Evolutionary conservation across 2,329 filamentous ascomycete genomes (phyloP).

Genomic region (Botrytis hyacinthi): DNA sequence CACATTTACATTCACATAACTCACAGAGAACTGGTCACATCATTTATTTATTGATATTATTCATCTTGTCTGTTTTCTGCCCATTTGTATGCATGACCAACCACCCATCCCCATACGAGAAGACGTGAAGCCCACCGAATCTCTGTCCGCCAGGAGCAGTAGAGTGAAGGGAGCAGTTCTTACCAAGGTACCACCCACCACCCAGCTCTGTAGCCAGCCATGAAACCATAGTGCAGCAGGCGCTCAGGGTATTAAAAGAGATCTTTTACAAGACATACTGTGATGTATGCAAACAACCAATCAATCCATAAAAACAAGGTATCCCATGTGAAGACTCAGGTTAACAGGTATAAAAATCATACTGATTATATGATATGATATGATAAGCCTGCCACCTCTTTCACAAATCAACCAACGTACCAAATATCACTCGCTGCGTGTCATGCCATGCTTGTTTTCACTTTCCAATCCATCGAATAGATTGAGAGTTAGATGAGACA

Average conservation of each 20-base stretch:
- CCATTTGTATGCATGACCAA: not conserved
- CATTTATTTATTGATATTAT: conserved; percentile 3
- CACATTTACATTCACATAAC: not conserved
- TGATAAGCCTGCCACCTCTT: not conserved
- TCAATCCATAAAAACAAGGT: conserved; percentile 11
- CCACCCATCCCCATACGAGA: not conserved
- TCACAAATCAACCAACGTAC: not conserved
- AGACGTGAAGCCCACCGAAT: not conserved
- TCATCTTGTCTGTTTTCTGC: conserved; percentile 5
- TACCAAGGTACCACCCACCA: not conserved
- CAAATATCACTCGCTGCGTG: conserved; percentile 11
- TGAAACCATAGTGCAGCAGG: not conserved
- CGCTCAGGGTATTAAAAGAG: not conserved
- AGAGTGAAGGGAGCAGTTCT: not conserved
- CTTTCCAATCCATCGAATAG: conserved; percentile 13
- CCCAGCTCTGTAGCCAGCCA: not conserved
- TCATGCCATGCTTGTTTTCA: not conserved
- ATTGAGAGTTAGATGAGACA: conserved; percentile 10
- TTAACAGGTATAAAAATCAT: conserved; percentile 9
- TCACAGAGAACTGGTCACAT: not conserved
- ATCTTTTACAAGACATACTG: conserved; percentile 1
- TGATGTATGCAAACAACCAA: conserved; percentile 9
- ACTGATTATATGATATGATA: not conserved
- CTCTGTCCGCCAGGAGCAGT: not conserved
- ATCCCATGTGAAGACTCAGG: not conserved